Conservation (phyloP, 805 yeast genomes). For the Candida nonsorbophila region DNA sequence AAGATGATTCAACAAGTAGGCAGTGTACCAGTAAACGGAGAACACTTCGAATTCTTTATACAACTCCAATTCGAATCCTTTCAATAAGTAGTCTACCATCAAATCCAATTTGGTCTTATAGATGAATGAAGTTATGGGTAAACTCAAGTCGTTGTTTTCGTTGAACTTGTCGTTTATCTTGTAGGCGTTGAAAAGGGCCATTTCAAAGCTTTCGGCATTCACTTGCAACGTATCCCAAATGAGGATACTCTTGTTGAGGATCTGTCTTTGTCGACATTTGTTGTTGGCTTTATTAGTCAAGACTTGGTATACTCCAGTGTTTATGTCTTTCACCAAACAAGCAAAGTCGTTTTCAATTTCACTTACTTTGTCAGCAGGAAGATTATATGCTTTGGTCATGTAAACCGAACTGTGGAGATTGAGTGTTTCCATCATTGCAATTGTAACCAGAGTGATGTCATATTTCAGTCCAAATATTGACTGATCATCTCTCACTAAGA, state of each 20-base stretch:
- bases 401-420: slow-evolving; percentile 10
- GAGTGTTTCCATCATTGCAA: slow-evolving; percentile 39
- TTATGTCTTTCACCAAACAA: slow-evolving; percentile 40
- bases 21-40: slow-evolving; percentile 63
- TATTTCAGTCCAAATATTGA: slow-evolving; percentile 46
- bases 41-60: slow-evolving; percentile 67
- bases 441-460: slow-evolving; percentile 16
- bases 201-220: slow-evolving; percentile 60
- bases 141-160: slow-evolving; percentile 35
- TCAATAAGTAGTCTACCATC: slow-evolving; percentile 69
- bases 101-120: slow-evolving; percentile 58
- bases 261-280: slow-evolving; percentile 79
- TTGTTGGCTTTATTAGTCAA: slow-evolving; percentile 42
- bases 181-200: slow-evolving; percentile 27
- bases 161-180: slow-evolving; percentile 31
- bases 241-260: slow-evolving; percentile 47
- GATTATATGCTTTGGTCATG: slow-evolving; percentile 8
- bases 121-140: slow-evolving; percentile 70
- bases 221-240: slow-evolving; percentile 82
- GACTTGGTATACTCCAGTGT: slow-evolving; percentile 34
- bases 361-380: slow-evolving; percentile 1
- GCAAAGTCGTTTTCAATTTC: slow-evolving; percentile 10
- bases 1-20: slow-evolving; percentile 38
- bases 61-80: slow-evolving; percentile 72
- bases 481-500: slow-evolving; percentile 57